phyloP scores from a whole-genome alignment of 164 flowering plant species.

The Dillenia suffruticosa region DNA sequence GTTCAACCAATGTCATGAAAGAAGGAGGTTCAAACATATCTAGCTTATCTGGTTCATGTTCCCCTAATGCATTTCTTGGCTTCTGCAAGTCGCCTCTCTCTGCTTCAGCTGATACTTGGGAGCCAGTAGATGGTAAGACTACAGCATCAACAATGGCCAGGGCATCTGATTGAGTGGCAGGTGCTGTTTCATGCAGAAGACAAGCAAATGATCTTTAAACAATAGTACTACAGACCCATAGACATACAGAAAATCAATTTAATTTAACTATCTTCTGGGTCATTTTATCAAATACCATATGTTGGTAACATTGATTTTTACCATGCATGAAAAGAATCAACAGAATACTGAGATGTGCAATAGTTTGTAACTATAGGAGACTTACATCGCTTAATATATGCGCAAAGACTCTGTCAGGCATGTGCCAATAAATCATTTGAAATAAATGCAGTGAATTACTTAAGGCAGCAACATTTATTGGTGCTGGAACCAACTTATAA shows the following conservation, averaged over 20 bases:
- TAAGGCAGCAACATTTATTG: too few relatives aligned
- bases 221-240: background rate
- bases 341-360: too few relatives aligned
- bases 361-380: too few relatives aligned
- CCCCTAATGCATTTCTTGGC: slow-evolving; percentile 8
- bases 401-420: too few relatives aligned
- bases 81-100: slow-evolving; percentile 8
- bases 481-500: too few relatives aligned
- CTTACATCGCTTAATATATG: too few relatives aligned
- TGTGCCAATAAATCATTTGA: too few relatives aligned
- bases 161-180: slow-evolving; percentile 39
- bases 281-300: too few relatives aligned
- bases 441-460: too few relatives aligned
- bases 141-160: slow-evolving; percentile 21
- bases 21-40: slow-evolving; percentile 61
- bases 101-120: slow-evolving; percentile 16
- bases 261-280: too few relatives aligned
- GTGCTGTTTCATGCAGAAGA: slow-evolving; percentile 26
- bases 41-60: slow-evolving; percentile 18
- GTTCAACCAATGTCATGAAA: slow-evolving; percentile 56
- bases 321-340: too few relatives aligned
- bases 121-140: slow-evolving; percentile 14
- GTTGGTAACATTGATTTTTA: too few relatives aligned
- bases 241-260: background rate
- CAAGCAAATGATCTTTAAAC: slow-evolving; percentile 2